These are phyloP conservation scores for Sclerotinia sclerotiorum DNA, from an alignment of 2,329 filamentous ascomycete species.

Conservation along the genomic window DNA sequence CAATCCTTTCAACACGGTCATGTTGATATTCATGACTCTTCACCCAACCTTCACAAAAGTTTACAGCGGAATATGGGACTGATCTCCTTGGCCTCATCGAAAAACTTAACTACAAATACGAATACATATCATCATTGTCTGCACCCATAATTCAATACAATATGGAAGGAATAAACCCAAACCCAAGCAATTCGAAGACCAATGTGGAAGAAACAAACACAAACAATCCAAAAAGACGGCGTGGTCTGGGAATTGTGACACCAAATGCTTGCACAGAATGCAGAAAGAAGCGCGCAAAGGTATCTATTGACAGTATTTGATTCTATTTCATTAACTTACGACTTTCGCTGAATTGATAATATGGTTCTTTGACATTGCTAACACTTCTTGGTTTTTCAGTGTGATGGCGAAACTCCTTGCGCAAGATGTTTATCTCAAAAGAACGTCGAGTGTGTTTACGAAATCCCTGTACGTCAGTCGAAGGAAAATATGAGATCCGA, in stretches of 20 bases:
- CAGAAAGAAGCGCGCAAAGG: conserved; percentile 40
- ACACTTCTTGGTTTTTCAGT: conserved; percentile 43
- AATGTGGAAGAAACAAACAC: conserved; percentile 17
- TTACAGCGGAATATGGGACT: conserved; percentile 5
- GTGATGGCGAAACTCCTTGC: conserved; percentile 55
- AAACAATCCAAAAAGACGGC: conserved; percentile 35
- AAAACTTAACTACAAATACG: background rate
- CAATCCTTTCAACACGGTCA: background rate
- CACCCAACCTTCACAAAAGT: background rate
- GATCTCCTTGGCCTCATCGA: background rate
- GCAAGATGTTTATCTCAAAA: conserved; percentile 54
- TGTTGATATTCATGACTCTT: conserved; percentile 3
- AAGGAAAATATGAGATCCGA: conserved; percentile 61
- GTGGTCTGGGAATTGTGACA: conserved; percentile 38
- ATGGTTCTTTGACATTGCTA: background rate
- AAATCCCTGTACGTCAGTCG: conserved; percentile 61
- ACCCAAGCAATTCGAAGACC: conserved; percentile 31
- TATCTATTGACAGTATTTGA: conserved; percentile 14
- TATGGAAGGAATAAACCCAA: conserved; percentile 21
- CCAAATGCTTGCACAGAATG: conserved; percentile 40
- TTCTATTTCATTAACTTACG: background rate
- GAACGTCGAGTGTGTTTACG: conserved; percentile 59
- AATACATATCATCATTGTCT: background rate
- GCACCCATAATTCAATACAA: conserved; percentile 3
- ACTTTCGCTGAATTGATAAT: background rate